phyloP scores from a whole-genome alignment of 345 rosid species.

The Theobroma cacao region DNA sequence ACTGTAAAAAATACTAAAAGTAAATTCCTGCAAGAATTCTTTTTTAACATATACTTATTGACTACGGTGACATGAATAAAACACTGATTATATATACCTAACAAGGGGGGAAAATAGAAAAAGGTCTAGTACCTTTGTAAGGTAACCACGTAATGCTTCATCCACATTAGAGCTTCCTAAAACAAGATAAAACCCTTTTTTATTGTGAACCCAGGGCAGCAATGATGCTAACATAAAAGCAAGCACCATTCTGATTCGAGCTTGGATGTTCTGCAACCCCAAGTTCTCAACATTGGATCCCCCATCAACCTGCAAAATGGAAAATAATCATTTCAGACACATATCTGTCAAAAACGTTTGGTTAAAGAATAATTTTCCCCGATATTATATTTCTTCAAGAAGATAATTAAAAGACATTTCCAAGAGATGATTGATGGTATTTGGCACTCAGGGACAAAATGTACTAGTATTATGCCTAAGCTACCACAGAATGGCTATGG shows the following conservation, averaged over 20 bases:
- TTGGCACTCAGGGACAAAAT: background rate
- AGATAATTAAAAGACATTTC: background rate
- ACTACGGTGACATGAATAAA: background rate
- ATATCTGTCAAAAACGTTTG: background rate
- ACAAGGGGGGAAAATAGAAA: background rate
- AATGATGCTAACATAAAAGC: slow-evolving; percentile 91
- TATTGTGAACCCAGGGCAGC: slow-evolving; percentile 95
- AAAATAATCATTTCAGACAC: slow-evolving; percentile 10
- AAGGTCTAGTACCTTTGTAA: slow-evolving; percentile 68
- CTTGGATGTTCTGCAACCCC: slow-evolving; percentile 92
- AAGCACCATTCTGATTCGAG: slow-evolving; percentile 93
- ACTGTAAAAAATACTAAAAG: slow-evolving; percentile 47
- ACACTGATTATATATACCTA: background rate
- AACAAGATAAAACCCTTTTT: slow-evolving; percentile 88
- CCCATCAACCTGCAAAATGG: slow-evolving; percentile 68
- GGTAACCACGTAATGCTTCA: slow-evolving; percentile 89
- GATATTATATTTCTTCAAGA: slow-evolving; percentile 1
- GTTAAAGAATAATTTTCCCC: background rate
- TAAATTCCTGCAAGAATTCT: background rate
- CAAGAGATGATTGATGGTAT: background rate
- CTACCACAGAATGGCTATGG: background rate
- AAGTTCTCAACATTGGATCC: slow-evolving; percentile 86
- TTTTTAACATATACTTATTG: background rate
- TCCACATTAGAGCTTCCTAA: slow-evolving; percentile 95
- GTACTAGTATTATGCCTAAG: background rate